Conservation (phyloP, 257 asterid species). For the Anisodus acutangulus region DNA sequence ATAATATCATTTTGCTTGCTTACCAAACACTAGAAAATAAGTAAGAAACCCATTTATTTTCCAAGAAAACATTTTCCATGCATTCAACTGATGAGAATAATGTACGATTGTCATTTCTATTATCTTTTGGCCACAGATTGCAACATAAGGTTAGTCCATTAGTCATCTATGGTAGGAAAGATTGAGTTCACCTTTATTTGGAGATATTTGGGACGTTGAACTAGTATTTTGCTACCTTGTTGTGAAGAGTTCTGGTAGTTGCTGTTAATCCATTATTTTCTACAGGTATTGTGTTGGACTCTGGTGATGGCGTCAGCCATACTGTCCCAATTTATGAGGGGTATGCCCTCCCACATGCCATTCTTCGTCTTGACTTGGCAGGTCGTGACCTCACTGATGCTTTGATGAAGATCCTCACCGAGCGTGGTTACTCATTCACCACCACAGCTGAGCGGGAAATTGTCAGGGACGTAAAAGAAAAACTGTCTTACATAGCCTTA, state of each 20-base stretch:
- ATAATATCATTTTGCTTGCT: no score
- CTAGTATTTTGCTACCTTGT: background rate
- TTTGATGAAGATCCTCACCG: constrained; percentile 49
- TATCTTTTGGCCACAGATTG: background rate
- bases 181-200: background rate
- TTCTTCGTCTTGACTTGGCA: constrained; percentile 54
- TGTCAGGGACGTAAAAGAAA: constrained; percentile 52
- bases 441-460: constrained; percentile 53
- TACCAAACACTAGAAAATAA: no score
- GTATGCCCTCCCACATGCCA: constrained; percentile 51
- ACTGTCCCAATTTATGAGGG: constrained; percentile 55
- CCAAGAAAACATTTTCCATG: no score
- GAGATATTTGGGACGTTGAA: background rate
- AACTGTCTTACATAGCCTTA: constrained; percentile 49
- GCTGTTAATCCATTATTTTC: background rate
- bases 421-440: constrained; percentile 52
- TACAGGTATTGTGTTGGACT: constrained; percentile 53
- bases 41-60: no score
- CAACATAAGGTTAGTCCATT: background rate
- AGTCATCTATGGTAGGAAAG: background rate
- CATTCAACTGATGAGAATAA: background rate
- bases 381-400: constrained; percentile 53
- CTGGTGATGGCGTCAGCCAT: constrained; percentile 57
- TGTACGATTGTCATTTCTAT: background rate
- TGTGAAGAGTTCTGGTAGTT: background rate